Conservation (phyloP, 306 rosid species). For the Abrus precatorius region DNA sequence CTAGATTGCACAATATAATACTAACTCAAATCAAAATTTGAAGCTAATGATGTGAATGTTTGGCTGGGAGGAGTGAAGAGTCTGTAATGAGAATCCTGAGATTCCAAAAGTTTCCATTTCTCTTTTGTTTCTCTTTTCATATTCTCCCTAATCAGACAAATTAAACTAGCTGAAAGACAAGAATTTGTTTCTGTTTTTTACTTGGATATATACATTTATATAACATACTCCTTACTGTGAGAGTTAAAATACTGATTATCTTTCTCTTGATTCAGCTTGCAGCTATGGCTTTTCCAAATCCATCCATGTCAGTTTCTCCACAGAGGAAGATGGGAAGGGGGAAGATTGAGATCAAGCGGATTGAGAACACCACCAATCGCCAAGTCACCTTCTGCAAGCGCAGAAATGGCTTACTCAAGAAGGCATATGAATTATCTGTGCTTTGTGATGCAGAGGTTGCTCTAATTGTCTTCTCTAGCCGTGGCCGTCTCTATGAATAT, state of each 20-base stretch:
- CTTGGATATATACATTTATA: neutral
- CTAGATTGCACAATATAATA: conserved; percentile 41
- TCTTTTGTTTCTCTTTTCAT: neutral
- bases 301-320: conserved; percentile 62
- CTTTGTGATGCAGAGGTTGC: conserved; percentile 99
- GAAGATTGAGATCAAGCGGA: conserved; percentile 96
- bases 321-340: conserved; percentile 96
- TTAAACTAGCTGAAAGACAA: conserved; percentile 16
- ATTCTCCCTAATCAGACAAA: conserved; percentile 39
- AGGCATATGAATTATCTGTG: conserved; percentile 97
- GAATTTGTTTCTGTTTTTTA: neutral
- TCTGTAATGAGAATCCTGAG: conserved; percentile 28
- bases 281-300: conserved; percentile 70
- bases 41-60: conserved; percentile 46
- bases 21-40: conserved; percentile 37
- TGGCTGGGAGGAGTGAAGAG: neutral
- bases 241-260: conserved; percentile 28
- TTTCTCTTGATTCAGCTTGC: conserved; percentile 55
- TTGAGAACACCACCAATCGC: conserved; percentile 97
- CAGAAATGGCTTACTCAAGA: conserved; percentile 88
- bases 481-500: conserved; percentile 96
- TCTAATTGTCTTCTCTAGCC: conserved; percentile 93
- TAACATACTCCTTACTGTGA: neutral
- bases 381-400: conserved; percentile 99
- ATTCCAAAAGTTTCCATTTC: neutral